Conservation (phyloP, 1,284 basidiomycete species). For the Somion occarium region DNA sequence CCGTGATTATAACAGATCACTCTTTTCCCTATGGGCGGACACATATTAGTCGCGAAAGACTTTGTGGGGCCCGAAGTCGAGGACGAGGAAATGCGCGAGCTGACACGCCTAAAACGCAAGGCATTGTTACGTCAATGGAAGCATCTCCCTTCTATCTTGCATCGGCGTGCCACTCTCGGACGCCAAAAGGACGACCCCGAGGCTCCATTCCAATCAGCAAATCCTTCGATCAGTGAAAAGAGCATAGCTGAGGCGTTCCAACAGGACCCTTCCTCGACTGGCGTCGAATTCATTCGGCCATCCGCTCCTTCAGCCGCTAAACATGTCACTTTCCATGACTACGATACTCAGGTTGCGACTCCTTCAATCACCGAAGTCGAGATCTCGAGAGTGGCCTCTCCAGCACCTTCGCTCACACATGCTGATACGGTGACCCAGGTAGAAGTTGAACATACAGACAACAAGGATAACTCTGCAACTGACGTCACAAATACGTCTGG, state of each 20-base stretch:
- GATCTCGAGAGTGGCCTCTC: constrained; percentile 22
- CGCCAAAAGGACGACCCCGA: not conserved
- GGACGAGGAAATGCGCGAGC: constrained; percentile 45
- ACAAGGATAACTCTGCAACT: not conserved
- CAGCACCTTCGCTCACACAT: constrained; percentile 23
- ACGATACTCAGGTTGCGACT: constrained; percentile 12
- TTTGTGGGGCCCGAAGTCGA: constrained; percentile 60
- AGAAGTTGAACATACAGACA: not conserved
- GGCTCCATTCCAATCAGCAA: not conserved
- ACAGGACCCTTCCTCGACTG: not conserved
- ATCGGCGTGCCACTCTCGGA: not conserved
- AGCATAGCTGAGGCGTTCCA: not conserved
- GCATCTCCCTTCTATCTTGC: not conserved
- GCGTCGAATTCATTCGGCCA: not conserved
- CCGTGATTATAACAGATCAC: constrained; percentile 39
- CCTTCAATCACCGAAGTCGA: constrained; percentile 25
- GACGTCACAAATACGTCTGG: not conserved
- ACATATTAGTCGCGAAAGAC: constrained; percentile 50
- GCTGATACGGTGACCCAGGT: constrained; percentile 12
- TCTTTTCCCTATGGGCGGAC: constrained; percentile 57
- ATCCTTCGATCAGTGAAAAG: not conserved
- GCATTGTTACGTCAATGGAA: constrained; percentile 16
- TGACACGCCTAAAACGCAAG: constrained; percentile 20
- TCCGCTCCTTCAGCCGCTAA: constrained; percentile 7
- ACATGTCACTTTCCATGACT: constrained; percentile 29